Evolutionary conservation across 225 moss, liverwort and hornwort species (phyloP), one percentile per base, ranked within the genome.

Genomic region (Sphagnum tenellum): DNA sequence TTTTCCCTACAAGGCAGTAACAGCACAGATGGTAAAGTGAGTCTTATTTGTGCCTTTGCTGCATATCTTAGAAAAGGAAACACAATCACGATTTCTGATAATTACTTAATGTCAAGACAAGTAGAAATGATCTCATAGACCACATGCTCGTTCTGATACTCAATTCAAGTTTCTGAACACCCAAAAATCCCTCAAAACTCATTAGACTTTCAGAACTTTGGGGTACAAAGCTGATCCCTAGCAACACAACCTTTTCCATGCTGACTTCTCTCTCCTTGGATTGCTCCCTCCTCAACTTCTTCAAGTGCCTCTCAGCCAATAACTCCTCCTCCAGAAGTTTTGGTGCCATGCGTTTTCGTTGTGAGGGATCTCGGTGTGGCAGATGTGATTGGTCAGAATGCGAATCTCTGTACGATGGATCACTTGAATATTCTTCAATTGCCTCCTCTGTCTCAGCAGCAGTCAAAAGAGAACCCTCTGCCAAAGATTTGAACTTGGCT

Each of bases 401-500:
- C 70, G 56, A 44, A 46, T 81, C 86, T 49, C 73, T 76, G 73
- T 75, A 91, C 6, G 61, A 75, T 61, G 81, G 87, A 70, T 89
- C 85, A 44, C 72, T 77, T 52, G 52, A 52, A 63, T 73, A 76
- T 5, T 87, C 89, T 53, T 88, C 90, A 56, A 76, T 79, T 65
- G 69, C 71, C 2, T 76, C 78, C 51, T 87, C 74, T 7, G 89
- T 88, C 60, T 87, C 86, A 14, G 78, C 71, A 46, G 80, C 91
- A 56, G 86, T 80, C 74, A 83, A 71, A 60, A 91, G 76, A 49
- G 94, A 83, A 55, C 89, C 83, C 62, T 85, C 87, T 71, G 83
- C 75, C 69, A 96, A 64, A 61, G 89, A 92, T 59, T 82, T 96
- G 76, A 96, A 96, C 80, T 96, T 96, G 3, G 88, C 79, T 65